A percentile compares a stretch with the other conserved stretches of the same genome.
These are phyloP conservation scores for Magnolia changhungtana DNA, from an alignment of 164 flowering plant species.

Conservation along the genomic window DNA sequence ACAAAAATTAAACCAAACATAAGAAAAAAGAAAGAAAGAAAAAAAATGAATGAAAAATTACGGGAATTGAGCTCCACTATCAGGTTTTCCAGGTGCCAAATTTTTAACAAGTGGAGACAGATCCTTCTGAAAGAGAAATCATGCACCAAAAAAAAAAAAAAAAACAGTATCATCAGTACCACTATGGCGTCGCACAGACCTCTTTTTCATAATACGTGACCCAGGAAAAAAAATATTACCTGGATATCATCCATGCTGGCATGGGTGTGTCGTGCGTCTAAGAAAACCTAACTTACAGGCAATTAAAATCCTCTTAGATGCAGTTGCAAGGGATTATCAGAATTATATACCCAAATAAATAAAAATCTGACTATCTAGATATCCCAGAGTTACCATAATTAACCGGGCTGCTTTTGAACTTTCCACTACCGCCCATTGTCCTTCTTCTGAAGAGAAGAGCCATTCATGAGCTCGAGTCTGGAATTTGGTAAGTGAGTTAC, in stretches of 20 bases:
- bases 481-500: slow-evolving; percentile 33
- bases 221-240: slow-evolving; percentile 33
- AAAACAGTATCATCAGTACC: neutral
- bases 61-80: slow-evolving; percentile 70
- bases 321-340: neutral
- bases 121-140: slow-evolving; percentile 58
- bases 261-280: slow-evolving; percentile 53
- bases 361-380: slow-evolving; percentile 1
- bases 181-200: neutral
- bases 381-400: slow-evolving; percentile 54
- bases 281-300: slow-evolving; percentile 48
- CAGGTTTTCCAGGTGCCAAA: slow-evolving; percentile 56
- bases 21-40: neutral
- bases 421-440: slow-evolving; percentile 87
- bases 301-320: neutral
- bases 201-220: neutral
- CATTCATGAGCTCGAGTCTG: slow-evolving; percentile 88
- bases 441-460: slow-evolving; percentile 95
- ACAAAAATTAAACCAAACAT: too few relatives aligned
- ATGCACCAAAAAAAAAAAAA: slow-evolving; percentile 13
- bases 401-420: slow-evolving; percentile 87
- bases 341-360: neutral
- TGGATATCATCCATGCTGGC: slow-evolving; percentile 78
- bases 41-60: slow-evolving; percentile 26
- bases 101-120: slow-evolving; percentile 78